Conservation (phyloP, 176 grass and related monocot species). For the Ensete glaucum region DNA sequence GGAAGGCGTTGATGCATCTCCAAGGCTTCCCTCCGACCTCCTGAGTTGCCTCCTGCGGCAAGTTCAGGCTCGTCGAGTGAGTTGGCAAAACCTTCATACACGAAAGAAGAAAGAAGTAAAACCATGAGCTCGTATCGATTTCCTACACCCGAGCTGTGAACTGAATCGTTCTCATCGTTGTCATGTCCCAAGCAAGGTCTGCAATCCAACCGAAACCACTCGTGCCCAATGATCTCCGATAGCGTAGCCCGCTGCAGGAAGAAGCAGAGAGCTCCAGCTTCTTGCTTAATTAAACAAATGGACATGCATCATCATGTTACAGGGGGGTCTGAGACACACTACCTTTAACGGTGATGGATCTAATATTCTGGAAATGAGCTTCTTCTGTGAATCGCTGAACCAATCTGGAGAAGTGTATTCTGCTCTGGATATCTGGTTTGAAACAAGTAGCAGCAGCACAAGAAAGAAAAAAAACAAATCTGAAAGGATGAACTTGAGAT, state of each 20-base stretch:
- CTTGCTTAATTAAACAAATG: constrained; percentile 20
- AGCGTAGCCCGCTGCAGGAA: constrained; percentile 43
- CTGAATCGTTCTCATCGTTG: constrained; percentile 15
- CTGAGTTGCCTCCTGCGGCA: constrained; percentile 23
- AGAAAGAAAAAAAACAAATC: neutral
- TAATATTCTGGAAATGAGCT: constrained; percentile 54
- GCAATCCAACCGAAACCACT: constrained; percentile 46
- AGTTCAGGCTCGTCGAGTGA: neutral
- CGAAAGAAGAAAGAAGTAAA: neutral
- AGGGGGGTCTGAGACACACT: constrained; percentile 8
- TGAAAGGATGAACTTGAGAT: neutral
- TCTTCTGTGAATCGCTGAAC: constrained; percentile 46
- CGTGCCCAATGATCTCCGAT: constrained; percentile 45
- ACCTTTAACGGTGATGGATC: constrained; percentile 43
- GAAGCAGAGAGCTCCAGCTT: constrained; percentile 12
- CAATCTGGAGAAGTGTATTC: constrained; percentile 52
- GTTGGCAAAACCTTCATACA: too few relatives aligned
- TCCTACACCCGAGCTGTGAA: neutral
- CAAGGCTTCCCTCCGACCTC: constrained; percentile 10
- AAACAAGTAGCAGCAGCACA: constrained; percentile 6
- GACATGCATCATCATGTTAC: neutral
- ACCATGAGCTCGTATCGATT: neutral
- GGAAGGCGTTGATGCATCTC: constrained; percentile 51
- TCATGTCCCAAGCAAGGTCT: constrained; percentile 27
- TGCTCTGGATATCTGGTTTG: constrained; percentile 49